Conservation (phyloP, 2,329 filamentous ascomycete species). For the Ceratocystis albifundus region DNA sequence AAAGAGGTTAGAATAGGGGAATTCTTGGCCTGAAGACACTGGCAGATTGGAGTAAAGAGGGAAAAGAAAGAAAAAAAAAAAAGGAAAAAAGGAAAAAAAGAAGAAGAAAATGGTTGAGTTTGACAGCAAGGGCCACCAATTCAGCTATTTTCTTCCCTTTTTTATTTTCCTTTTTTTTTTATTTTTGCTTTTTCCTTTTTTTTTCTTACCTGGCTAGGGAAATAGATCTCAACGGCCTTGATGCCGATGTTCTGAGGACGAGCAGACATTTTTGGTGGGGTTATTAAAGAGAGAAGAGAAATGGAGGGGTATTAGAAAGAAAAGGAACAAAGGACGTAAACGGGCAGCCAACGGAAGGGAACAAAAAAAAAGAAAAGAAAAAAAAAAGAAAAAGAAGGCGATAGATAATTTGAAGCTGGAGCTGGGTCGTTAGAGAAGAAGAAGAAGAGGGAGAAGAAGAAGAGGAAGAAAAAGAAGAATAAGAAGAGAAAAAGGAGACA, state of each 20-base stretch:
- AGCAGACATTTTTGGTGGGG: conserved; percentile 47
- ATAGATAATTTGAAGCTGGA: not conserved
- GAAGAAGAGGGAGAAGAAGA: conserved; percentile 11
- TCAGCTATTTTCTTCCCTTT: too few relatives aligned
- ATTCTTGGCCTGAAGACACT: not conserved
- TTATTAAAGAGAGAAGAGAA: conserved; percentile 10
- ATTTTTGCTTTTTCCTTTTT: too few relatives aligned
- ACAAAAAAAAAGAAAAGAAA: too few relatives aligned
- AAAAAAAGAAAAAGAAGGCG: not conserved
- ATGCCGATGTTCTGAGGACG: conserved; percentile 82
- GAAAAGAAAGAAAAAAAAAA: too few relatives aligned
- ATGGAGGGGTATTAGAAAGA: conserved; percentile 15
- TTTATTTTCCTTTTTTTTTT: too few relatives aligned
- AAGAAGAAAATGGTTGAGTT: not conserved
- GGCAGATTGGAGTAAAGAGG: not conserved
- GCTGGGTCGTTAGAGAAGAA: not conserved
- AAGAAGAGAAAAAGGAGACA: conserved; percentile 18
- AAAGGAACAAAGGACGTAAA: conserved; percentile 6
- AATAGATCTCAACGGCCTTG: conserved; percentile 86
- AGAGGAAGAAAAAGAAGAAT: conserved; percentile 12
- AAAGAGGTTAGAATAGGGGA: not conserved
- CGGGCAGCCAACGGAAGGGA: not conserved
- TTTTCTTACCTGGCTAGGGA: conserved; percentile 63
- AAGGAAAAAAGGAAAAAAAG: too few relatives aligned
- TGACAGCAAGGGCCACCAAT: not conserved